A percentile compares a stretch with the other conserved stretches of the same genome.
Evolutionary conservation across 305 asterid genomes (phyloP).

Genomic region (Fraxinus angustifolia): DNA sequence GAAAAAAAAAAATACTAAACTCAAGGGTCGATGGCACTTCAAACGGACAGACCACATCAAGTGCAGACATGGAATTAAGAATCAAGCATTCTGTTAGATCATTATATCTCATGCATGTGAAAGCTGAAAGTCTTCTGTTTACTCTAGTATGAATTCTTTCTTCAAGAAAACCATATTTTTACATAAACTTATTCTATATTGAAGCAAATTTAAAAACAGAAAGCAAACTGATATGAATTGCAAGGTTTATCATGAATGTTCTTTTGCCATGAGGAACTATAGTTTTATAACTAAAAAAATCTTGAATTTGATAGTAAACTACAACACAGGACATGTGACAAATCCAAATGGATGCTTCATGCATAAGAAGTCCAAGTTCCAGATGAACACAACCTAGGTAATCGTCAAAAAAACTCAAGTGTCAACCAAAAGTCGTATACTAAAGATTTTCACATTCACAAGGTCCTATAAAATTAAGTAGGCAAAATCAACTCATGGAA

Average conservation of each 20-base stretch:
- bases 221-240: background rate
- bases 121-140: conserved; percentile 1
- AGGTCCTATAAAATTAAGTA: background rate
- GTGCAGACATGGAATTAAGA: background rate
- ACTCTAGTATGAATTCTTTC: conserved; percentile 6
- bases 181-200: background rate
- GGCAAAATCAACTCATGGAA: background rate
- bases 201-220: background rate
- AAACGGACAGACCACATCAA: background rate
- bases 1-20: background rate
- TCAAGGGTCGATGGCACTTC: background rate
- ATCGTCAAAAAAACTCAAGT: background rate
- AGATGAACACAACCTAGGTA: background rate
- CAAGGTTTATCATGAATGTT: background rate
- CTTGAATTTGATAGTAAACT: background rate
- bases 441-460: background rate
- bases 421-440: background rate
- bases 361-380: background rate
- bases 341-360: background rate
- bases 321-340: background rate
- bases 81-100: conserved; percentile 5
- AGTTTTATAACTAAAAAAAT: background rate
- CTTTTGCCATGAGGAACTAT: background rate
- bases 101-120: conserved; percentile 1
- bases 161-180: conserved; percentile 10